Evolutionary conservation across 306 rosid species (phyloP), one percentile per base, ranked within the genome.

Genomic region (Fagus sylvatica): DNA sequence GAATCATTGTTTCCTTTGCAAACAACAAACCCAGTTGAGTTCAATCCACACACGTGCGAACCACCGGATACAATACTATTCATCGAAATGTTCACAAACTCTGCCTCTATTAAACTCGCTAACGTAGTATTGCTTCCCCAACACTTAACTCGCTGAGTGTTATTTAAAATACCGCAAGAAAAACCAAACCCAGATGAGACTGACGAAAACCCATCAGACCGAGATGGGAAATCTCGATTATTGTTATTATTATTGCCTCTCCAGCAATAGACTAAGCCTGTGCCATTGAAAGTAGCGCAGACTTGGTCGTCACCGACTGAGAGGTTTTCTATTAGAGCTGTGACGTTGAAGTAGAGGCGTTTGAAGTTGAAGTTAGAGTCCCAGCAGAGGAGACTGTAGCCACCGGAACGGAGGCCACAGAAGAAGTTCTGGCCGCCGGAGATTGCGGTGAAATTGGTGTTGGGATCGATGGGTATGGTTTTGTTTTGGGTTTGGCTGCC

Each of bases 101-200:
- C 88, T 36, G 9, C 69, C 77, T 92, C 79, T 33, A 92, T 88
- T 60, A 2, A 8, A 4, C 16, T 46, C 8, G 87, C 79, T 12
- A 82, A 43, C 7, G 8, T 32, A 33, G 33, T 7, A 69, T 30
- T 57, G 4, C 71, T 70, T 7, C 98, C 98, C 96, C 96, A 90
- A 76, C 98, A 94, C 36, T 69, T 85, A 75, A 94, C 88, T 30
- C 17, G 19, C 10, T 49, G 51, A 56, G 2, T 22, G 34, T 34
- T 55, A 13, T 17, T 80, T 70, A 70, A n/a, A 66, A 94, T 85
- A 15, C 98, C 98, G 41, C 98, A 94, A 82, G 97, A 81, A 77
- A 92, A 92, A 1, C 84, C 90, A n/a, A 67, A 80, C 81, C 98
- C 98, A 76, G 98, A 94, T 71, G 98, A 89, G 66, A 92, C 83